Base-by-base conservation (phyloP, 148 eudicot genomes). In the Pharnaceum exiguum region DNA sequence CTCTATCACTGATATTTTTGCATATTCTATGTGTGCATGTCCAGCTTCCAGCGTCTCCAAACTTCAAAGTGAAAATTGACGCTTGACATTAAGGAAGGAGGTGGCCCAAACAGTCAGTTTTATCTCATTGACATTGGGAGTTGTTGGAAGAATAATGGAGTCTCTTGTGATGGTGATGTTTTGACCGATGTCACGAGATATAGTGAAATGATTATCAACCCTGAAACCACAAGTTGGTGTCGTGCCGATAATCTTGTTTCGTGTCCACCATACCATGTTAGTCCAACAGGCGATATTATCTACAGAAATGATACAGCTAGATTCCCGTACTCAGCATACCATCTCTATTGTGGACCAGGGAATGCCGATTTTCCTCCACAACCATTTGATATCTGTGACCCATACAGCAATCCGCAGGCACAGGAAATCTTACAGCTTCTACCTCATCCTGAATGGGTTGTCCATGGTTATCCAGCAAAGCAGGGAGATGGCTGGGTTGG, bases 101-200 rank as follows among this genome's bases (percentile, higher is more conserved):
- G 85, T 5, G 85, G 85, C 0, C 31, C 72, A 0, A 59, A 36
- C 7, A 77, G 82, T 75, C 85, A 81, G 38, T 77, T 81, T 60
- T 81, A 81, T 44, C 66, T 81, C n/a, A 51, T 74, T 48, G 85
- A 81, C 35, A 81, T 81, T n/a, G 85, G 85, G 25, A 68, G 79
- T 52, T 81, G 85, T 53, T 81, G 85, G 85, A 81, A 81, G 69
- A 81, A 81, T 40, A 62, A 81, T n/a, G 85, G 85, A 13, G 46
- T 27, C 26, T 75, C 79, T 10, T 81, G 85, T 23, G 66, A 81
- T 15, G 85, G 85, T 2, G 57, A 81, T 21, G 69, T 63, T 4
- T 37, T 66, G 37, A 60, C 85, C 3, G 85, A 80, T 10, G 85
- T 80, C 7, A 80, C 85, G 7, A 49, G 85, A 31, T 80, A 80